Evolutionary conservation across 2,329 filamentous ascomycete genomes (phyloP).

Genomic region (Cladosporium sp.): DNA sequence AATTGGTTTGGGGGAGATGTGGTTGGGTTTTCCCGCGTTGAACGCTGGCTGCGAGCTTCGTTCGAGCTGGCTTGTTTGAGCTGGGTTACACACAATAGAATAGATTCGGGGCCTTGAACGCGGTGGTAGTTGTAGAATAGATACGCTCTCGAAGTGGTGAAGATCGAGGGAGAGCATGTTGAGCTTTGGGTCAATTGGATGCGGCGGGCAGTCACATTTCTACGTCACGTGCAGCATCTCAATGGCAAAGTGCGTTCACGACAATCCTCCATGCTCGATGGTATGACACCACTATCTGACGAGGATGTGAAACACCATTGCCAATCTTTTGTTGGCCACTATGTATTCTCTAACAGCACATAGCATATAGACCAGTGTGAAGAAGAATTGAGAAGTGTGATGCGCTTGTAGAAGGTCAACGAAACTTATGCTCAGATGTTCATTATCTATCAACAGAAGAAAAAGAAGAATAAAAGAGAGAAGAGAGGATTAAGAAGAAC

Average conservation of each 20-base stretch:
- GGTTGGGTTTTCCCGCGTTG: too few relatives aligned
- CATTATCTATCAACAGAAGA: neutral
- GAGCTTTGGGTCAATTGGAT: too few relatives aligned
- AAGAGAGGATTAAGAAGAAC: neutral
- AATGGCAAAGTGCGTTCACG: neutral
- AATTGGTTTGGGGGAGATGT: neutral
- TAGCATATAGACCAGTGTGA: neutral
- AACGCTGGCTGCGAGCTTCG: too few relatives aligned
- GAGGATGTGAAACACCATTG: neutral
- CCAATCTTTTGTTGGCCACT: neutral
- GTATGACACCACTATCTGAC: neutral
- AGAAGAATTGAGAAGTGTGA: too few relatives aligned
- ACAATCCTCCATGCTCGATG: neutral
- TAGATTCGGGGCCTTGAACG: neutral
- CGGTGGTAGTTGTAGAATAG: too few relatives aligned
- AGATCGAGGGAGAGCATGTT: too few relatives aligned
- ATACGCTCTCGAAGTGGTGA: too few relatives aligned
- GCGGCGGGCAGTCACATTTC: neutral
- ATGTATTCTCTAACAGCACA: neutral
- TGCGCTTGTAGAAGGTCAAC: too few relatives aligned
- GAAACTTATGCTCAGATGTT: neutral
- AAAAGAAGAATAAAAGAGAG: neutral
- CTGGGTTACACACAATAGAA: too few relatives aligned
- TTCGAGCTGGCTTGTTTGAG: too few relatives aligned
- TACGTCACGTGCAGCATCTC: neutral